phyloP scores from a whole-genome alignment of 352 stramenopile genomes.

The Phytophthora pistaciae region DNA sequence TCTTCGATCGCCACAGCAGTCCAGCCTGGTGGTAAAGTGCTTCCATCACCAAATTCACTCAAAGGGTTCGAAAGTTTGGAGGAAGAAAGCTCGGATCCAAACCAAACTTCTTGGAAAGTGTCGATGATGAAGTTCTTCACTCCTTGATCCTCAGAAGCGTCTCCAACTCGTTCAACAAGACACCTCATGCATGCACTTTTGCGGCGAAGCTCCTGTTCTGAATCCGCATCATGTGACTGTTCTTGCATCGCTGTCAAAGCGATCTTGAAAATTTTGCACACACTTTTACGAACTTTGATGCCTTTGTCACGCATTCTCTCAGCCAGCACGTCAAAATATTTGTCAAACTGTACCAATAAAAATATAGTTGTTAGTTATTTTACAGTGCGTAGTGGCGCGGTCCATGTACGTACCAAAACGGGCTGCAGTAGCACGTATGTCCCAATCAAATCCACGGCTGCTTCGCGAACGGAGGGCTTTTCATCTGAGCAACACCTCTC shows the following conservation, averaged over 20 bases:
- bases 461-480: slow-evolving; percentile 82
- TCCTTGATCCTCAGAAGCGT: slow-evolving; percentile 69
- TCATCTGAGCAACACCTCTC: slow-evolving; percentile 79
- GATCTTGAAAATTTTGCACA: slow-evolving; percentile 85
- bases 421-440: slow-evolving; percentile 83
- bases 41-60: slow-evolving; percentile 52
- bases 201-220: slow-evolving; percentile 48
- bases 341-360: slow-evolving; percentile 64
- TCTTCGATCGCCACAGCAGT: slow-evolving; percentile 20
- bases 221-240: slow-evolving; percentile 6
- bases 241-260: slow-evolving; percentile 34
- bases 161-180: slow-evolving; percentile 81
- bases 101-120: slow-evolving; percentile 90
- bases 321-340: slow-evolving; percentile 80
- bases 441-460: slow-evolving; percentile 86
- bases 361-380: neutral
- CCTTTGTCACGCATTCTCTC: slow-evolving; percentile 85
- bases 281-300: slow-evolving; percentile 87
- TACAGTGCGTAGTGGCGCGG: neutral
- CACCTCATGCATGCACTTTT: slow-evolving; percentile 78
- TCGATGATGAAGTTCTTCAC: slow-evolving; percentile 91
- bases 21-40: slow-evolving; percentile 66
- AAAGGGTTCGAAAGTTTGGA: slow-evolving; percentile 43
- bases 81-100: slow-evolving; percentile 66
- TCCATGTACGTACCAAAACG: slow-evolving; percentile 60